These are phyloP conservation scores for Colletotrichum magnum DNA, from an alignment of 2,329 filamentous ascomycete species.

Conservation along the genomic window DNA sequence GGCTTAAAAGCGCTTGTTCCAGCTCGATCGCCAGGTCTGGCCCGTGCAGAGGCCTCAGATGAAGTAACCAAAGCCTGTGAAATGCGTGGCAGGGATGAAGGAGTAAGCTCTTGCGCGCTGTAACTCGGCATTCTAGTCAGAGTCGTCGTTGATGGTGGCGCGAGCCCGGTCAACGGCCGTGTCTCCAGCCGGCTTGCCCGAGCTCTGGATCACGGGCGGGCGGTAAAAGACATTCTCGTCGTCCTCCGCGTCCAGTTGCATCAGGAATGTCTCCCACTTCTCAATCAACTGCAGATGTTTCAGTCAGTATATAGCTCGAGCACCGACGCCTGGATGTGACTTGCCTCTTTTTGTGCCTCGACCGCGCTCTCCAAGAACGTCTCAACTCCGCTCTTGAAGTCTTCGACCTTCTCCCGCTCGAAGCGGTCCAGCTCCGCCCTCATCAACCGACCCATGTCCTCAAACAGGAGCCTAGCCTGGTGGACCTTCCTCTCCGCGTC, in stretches of 20 bases:
- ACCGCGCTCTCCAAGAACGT: slow-evolving; percentile 97
- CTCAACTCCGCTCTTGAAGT: slow-evolving; percentile 98
- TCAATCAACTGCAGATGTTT: slow-evolving; percentile 72
- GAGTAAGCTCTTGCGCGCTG: slow-evolving; percentile 26
- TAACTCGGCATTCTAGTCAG: slow-evolving; percentile 59
- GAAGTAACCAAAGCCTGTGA: slow-evolving; percentile 14
- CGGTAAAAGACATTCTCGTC: slow-evolving; percentile 80
- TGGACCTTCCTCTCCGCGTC: slow-evolving; percentile 95
- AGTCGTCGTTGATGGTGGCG: slow-evolving; percentile 72
- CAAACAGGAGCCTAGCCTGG: slow-evolving; percentile 89
- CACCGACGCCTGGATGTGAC: slow-evolving; percentile 43
- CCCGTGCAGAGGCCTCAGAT: slow-evolving; percentile 22
- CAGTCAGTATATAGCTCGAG: slow-evolving; percentile 34
- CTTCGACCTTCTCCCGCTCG: slow-evolving; percentile 97
- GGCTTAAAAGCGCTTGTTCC: slow-evolving; percentile 32
- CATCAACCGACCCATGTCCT: slow-evolving; percentile 98
- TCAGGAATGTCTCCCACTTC: slow-evolving; percentile 97
- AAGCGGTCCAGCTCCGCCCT: slow-evolving; percentile 92
- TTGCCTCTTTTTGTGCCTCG: slow-evolving; percentile 97
- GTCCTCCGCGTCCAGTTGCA: slow-evolving; percentile 95
- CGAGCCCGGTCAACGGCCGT: slow-evolving; percentile 73
- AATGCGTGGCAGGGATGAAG: slow-evolving; percentile 5
- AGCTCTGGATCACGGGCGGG: slow-evolving; percentile 69
- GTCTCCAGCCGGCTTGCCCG: slow-evolving; percentile 65
- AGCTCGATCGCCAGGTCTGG: slow-evolving; percentile 8